Base-by-base conservation (phyloP, 768 basidiomycete genomes). In the Basidioascus undulatus region DNA sequence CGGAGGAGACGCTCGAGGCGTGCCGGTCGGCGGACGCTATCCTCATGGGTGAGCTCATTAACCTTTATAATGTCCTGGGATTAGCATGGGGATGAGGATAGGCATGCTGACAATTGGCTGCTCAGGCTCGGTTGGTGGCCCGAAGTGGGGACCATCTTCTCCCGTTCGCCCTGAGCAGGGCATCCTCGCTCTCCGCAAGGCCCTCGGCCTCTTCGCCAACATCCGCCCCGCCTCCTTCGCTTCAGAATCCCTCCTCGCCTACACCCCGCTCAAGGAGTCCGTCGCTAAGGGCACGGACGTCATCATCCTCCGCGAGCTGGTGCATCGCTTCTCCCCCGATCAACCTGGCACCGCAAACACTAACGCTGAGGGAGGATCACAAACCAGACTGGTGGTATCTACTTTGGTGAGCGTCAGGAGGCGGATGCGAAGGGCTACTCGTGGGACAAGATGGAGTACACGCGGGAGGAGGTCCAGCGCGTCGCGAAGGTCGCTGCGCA, bases 181-280 rank as follows among this genome's bases (percentile, higher is more conserved):
- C 41, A 69, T 98, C 10, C 72, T 98, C 23, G 57, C 63, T 6
- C 69, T 98, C 39, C 75, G 92, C 49, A 96, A 98, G 60, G 72
- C 70, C 23, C 74, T 96, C 40, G 89, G 86, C 18, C 70, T 96
- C 36, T 96, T 87, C 61, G 89, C 84, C 56, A 98, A 98, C 62
- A 92, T 98, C 58, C 80, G 92, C 24, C 92, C 92, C 11, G 82
- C 84, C 10, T 81, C 79, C 55, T 84, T 98, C 51, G 84, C 82
- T 1, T 86, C 83, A 7, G 80, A 94, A 36, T 76, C 81, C 19
- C 70, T 98, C 36, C 61, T 98, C 41, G 63, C 69, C 35, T 69
- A 80, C 62, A 81, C 82, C 18, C 92, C 92, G n/a, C 64, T 98
- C 39, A 80, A 78, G 55, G 70, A 50, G 32, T 41, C 47, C 41